Conservation (phyloP, 1,139 yeast species). For the Zygoascus sp. region DNA sequence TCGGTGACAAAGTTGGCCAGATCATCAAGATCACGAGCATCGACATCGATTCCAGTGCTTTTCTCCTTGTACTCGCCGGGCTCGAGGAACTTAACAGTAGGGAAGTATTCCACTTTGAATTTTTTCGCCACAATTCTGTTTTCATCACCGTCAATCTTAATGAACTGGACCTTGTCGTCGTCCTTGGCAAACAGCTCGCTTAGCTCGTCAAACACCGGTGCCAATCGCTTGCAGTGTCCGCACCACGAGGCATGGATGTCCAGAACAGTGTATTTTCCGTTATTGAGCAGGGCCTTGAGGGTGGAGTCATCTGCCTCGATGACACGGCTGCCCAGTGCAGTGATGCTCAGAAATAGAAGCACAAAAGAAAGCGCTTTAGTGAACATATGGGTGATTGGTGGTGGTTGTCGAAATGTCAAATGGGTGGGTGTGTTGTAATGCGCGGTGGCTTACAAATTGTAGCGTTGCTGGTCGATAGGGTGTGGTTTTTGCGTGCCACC, state of each 20-base stretch:
- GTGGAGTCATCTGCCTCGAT: slow-evolving; percentile 45
- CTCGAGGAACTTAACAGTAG: slow-evolving; percentile 56
- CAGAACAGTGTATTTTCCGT: slow-evolving; percentile 61
- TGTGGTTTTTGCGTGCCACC: too few relatives aligned
- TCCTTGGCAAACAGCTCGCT: slow-evolving; percentile 47
- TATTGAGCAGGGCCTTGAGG: slow-evolving; percentile 51
- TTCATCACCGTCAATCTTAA: slow-evolving; percentile 63
- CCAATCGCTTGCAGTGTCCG: slow-evolving; percentile 66
- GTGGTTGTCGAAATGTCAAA: too few relatives aligned
- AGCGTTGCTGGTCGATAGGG: too few relatives aligned
- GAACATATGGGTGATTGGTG: neutral
- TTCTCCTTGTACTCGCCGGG: slow-evolving; percentile 38
- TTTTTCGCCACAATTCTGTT: slow-evolving; percentile 51
- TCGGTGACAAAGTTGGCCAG: slow-evolving; percentile 47
- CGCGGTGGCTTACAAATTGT: too few relatives aligned
- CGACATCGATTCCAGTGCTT: slow-evolving; percentile 27
- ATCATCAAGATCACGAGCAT: slow-evolving; percentile 41
- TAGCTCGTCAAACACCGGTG: slow-evolving; percentile 62
- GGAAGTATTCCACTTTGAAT: slow-evolving; percentile 59
- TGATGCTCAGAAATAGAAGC: neutral
- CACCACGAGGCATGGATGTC: slow-evolving; percentile 84
- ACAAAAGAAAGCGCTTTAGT: neutral
- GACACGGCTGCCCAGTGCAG: slow-evolving; percentile 24
- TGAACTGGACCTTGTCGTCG: slow-evolving; percentile 43
- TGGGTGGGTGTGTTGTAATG: too few relatives aligned